Base-by-base conservation (phyloP, 371 early-diverging fungal species). In the Rhizopus arrhizus region DNA sequence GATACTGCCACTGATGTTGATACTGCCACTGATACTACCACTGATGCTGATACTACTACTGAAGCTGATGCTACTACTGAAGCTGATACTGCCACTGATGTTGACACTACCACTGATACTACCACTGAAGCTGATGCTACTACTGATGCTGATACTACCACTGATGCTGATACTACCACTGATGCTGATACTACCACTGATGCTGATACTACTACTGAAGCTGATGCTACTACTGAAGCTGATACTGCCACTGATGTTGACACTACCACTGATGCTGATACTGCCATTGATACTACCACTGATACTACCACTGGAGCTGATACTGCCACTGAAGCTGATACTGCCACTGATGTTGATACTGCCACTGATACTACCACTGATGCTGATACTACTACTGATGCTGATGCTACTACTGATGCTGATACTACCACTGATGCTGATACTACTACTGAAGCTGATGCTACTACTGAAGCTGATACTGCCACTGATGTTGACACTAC, bases 341-440 rank as follows among this genome's bases (percentile, higher is more conserved):
- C 59, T 50, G 64, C 58, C 13, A 47, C 57, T 16, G 61, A 64
- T 41, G 51, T 52, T 38, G 41, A 38, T 32, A 56, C 61, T 32
- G 42, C 48, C 16, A 22, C 49, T n/a, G 51, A 22, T 28, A 55
- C 48, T 22, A 52, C n/a, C n/a, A 12, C 12, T n/a, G 52, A 9
- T 4, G 28, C 8, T 16, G 28, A 16, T 46, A 46, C 46, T 7
- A 8, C 46, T 16, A 28, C n/a, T 16, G 15, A 46, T 36, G 38
- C 52, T 16, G 34, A 51, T 31, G 42, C 52, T 43, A 52, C 60
- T 52, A 60, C 52, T 16, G 34, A 51, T 31, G 42, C 52, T 43
- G 56, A 65, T 52, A 60, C 57, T 22, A 60, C 61, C 13, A 58
- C 67, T 31, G 62, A 62, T 16, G 53, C 66, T 46, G 61, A 57